Evolutionary conservation across 306 rosid genomes (phyloP), one percentile per base, ranked within the genome.

Genomic region (Crataegus laevigata): DNA sequence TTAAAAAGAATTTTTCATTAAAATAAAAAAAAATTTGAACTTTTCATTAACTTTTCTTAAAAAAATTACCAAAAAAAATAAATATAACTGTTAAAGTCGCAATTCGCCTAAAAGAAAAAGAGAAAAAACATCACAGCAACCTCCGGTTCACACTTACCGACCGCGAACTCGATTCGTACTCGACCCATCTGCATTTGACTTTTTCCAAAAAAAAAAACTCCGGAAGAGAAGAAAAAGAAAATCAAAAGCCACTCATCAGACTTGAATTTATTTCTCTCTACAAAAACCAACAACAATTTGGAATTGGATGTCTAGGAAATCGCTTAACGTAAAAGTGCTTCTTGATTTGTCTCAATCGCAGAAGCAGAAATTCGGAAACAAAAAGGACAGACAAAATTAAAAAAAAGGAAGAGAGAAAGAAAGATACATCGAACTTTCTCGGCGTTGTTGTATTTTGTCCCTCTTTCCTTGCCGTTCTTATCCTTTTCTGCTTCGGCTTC

Each of bases 131-230:
- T 52, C 43, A 52, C 66, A 57, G 75, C 75, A 22, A 28, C 59
- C 67, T 54, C 67, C 26, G 55, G 68, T 73, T 72, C 76, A 38
- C 68, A 73, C 57, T 59, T 68, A 59, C 76, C 76, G 40, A 73
- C 68, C 57, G 22, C 28, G 64, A 18, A 32, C 18, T 21, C 29
- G 32, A 24, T 72, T 55, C 66, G 36, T 57, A 12, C 28, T 73
- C 60, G 76, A 59, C 68, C 68, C 26, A 38, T 73, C 11, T 14
- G 26, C 24, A 38, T 59, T 73, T 38, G 76, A 73, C 76, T 50
- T 25, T 72, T 72, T 72, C 57, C 5, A 8, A 36, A 22, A 58
- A 22, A 58, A 10, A 24, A 29, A 17, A 17, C 26, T 67, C 58
- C 47, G 68, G 57, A 59, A 17, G 34, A 58, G 32, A 50, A 57